Evolutionary conservation across 1,139 yeast species (phyloP), one percentile per base, ranked within the genome.

Genomic region (Blastobotrys elegans): DNA sequence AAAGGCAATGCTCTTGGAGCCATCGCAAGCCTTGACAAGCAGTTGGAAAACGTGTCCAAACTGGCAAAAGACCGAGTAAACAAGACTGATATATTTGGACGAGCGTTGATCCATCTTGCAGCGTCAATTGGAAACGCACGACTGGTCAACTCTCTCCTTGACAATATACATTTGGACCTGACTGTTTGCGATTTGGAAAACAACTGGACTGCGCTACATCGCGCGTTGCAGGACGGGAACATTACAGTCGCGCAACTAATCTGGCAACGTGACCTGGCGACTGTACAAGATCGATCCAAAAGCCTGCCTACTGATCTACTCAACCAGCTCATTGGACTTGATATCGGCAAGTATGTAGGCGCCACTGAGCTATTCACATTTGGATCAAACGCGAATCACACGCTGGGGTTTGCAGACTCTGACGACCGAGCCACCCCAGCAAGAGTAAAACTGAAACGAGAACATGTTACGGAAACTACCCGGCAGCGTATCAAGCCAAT

Each of bases 121-220:
- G 76, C 80, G 45, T 69, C 79, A 43, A 64, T 73, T 51, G 84
- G 80, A 11, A 31, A 30, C 16, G 30, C n/a, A 17, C 16, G 30
- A 2, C 17, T 48, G 13, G 34, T 47, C 3, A 41, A 39, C 14
- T 68, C 69, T 36, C 55, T 84, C 5, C 63, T 84, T 35, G 73
- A 73, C 49, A 73, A 77, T 54, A 71, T 75, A 6, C 71, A 74
- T 40, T 58, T 72, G 10, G 73, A 81, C 40, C 18, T 38, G 14
- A 54, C 62, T 10, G 62, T 75, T 0, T 66, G 71, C 1, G 97
- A 90, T 62, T 71, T 70, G 49, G 97, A 90, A 63, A 87, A 79
- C 60, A 87, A 89, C 0, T 89, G 95, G 85, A 84, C 87, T 35
- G 80, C 89, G 29, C 69, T 89, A 38, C 97, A 90, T 64, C 77